Evolutionary conservation across 495 filamentous ascomycete genomes (phyloP).

Genomic region (Lophiostoma macrostomum): DNA sequence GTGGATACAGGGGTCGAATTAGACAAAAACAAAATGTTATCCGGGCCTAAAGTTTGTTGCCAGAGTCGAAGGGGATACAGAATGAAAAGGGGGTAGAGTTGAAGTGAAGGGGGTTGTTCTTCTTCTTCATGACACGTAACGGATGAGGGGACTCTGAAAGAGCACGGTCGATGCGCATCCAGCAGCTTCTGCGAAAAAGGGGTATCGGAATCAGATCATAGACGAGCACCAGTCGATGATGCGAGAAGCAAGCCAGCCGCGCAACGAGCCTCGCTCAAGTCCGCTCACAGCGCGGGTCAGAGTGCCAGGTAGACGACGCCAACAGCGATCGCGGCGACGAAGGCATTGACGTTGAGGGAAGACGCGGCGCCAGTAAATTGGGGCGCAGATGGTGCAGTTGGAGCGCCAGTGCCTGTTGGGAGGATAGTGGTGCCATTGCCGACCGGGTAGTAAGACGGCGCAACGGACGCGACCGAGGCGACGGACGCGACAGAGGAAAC

Average conservation of each 20-base stretch:
- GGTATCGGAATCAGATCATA: constrained; percentile 3
- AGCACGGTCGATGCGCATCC: constrained; percentile 2
- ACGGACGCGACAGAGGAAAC: neutral
- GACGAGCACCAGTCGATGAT: constrained; percentile 27
- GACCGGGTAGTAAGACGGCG: neutral
- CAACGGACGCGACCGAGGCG: neutral
- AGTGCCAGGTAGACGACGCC: constrained; percentile 27
- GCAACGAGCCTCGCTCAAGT: constrained; percentile 6
- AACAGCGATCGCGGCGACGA: constrained; percentile 21
- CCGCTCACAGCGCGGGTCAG: constrained; percentile 17
- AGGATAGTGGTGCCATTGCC: constrained; percentile 1
- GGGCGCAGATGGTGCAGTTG: neutral
- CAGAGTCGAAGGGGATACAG: neutral
- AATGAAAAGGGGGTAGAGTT: constrained; percentile 1
- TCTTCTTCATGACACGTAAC: constrained; percentile 8
- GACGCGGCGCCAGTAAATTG: constrained; percentile 27
- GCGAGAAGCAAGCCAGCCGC: constrained; percentile 12
- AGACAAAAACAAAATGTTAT: too few species aligned
- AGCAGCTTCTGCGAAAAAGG: constrained; percentile 10
- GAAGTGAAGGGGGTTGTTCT: neutral
- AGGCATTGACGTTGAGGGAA: constrained; percentile 26
- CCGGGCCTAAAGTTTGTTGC: too few species aligned
- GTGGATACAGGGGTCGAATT: too few species aligned
- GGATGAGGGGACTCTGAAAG: neutral
- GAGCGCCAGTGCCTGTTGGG: constrained; percentile 2